Base-by-base conservation (phyloP, 768 basidiomycete genomes). In the Amanita inopinata region DNA sequence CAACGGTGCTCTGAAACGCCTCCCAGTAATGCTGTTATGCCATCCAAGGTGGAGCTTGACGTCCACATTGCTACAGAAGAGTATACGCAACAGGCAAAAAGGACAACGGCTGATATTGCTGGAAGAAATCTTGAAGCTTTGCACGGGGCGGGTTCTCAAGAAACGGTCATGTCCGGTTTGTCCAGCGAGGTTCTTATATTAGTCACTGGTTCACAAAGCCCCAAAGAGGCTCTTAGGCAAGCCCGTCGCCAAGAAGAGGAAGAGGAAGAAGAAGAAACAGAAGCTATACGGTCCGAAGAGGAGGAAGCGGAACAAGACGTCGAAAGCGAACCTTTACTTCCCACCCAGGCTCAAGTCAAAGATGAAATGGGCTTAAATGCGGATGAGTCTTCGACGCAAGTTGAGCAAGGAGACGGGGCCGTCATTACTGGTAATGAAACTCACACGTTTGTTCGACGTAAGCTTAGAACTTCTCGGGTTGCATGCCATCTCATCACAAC, bases 321-420 rank as follows among this genome's bases (percentile, higher is more conserved):
- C 8, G 38, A 38, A 37, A 17, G 25, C 18, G 45, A 33, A 40
- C 11, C 37, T 27, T n/a, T 27, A 8, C 44, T 17, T 28, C 15
- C 24, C 20, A 9, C 37, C 3, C 11, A 8, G 31, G 33, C n/a
- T n/a, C n/a, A 8, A 20, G 12, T 35, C n/a, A 35, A 49, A 28
- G 57, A 55, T 22, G 46, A 55, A 3, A 55, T 56, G 15, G 55
- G 44, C 17, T 47, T 47, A 11, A 61, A 62, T 17, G 60, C 55
- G 17, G 61, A 63, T 40, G 65, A 65, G 33, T 60, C 60, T 18
- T 51, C 54, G 7, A 62, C 60, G 41, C 51, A 50, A 19, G 59
- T 58, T 5, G 56, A 65, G 46, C 63, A 66, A 68, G 53, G 38
- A 61, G 52, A 33, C 10, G 45, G 10, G 23, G 10, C 34, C 7